Evolutionary conservation across 2,329 filamentous ascomycete genomes (phyloP).

Genomic region (Fusarium sp.): DNA sequence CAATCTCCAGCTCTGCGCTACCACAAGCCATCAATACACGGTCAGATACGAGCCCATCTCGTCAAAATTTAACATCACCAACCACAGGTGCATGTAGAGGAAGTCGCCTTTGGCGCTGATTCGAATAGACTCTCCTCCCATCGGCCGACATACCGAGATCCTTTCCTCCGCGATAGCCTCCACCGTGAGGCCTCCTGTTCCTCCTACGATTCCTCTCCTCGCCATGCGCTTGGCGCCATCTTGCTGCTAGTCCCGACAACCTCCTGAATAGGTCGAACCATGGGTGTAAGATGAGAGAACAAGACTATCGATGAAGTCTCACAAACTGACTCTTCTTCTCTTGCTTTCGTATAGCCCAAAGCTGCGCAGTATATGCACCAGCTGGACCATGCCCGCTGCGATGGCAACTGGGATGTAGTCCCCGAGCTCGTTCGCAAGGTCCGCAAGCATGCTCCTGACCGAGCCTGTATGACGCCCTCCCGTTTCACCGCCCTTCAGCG

Average conservation of each 20-base stretch:
- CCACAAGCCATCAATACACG: background rate
- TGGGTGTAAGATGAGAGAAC: slow-evolving; percentile 51
- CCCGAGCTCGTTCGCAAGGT: slow-evolving; percentile 93
- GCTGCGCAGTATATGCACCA: slow-evolving; percentile 83
- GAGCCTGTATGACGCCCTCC: slow-evolving; percentile 74
- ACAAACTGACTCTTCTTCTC: slow-evolving; percentile 39
- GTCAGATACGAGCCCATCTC: slow-evolving; percentile 30
- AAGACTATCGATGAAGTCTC: slow-evolving; percentile 8
- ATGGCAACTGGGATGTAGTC: slow-evolving; percentile 87
- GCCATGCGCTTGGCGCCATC: slow-evolving; percentile 42
- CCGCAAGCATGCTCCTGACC: slow-evolving; percentile 89
- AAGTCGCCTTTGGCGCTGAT: background rate
- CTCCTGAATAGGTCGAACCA: slow-evolving; percentile 50
- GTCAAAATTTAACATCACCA: slow-evolving; percentile 10
- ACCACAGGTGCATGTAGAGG: slow-evolving; percentile 12
- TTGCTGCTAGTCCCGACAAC: slow-evolving; percentile 41
- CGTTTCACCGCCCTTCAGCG: slow-evolving; percentile 7
- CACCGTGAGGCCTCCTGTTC: slow-evolving; percentile 5
- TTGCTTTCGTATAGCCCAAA: slow-evolving; percentile 68
- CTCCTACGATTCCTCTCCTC: slow-evolving; percentile 11
- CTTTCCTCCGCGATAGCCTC: background rate
- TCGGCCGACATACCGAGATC: background rate
- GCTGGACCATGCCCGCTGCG: slow-evolving; percentile 88
- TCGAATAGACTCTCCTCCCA: background rate
- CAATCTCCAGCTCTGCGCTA: slow-evolving; percentile 26